Percentiles rank a stretch among this genome's conserved stretches.
These are phyloP conservation scores for Xylariaceae sp. DNA, from an alignment of 2,329 filamentous ascomycete species.

Conservation along the genomic window DNA sequence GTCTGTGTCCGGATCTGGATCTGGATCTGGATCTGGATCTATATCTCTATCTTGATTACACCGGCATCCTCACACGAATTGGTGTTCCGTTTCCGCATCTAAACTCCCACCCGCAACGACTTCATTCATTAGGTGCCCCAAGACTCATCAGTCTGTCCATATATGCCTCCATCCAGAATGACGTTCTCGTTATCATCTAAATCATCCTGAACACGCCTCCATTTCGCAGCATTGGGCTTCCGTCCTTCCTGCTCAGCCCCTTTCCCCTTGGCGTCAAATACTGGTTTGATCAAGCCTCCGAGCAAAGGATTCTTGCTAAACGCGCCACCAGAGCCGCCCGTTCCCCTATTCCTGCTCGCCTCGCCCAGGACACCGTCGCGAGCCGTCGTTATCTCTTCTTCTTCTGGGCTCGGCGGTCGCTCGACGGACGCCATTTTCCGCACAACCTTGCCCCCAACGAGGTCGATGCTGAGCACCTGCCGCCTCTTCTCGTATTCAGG, in stretches of 20 bases:
- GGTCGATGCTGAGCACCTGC: slow-evolving; percentile 78
- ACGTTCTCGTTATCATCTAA: slow-evolving; percentile 52
- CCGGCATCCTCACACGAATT: too few species aligned
- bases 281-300: slow-evolving; percentile 59
- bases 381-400: slow-evolving; percentile 33
- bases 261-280: slow-evolving; percentile 51
- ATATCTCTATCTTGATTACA: too few species aligned
- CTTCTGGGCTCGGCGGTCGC: slow-evolving; percentile 49
- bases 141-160: slow-evolving; percentile 1
- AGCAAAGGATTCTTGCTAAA: slow-evolving; percentile 66
- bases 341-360: slow-evolving; percentile 32
- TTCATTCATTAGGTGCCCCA: background rate
- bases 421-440: slow-evolving; percentile 62
- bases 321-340: slow-evolving; percentile 43
- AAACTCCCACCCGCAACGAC: background rate
- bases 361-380: slow-evolving; percentile 27
- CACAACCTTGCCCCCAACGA: slow-evolving; percentile 71
- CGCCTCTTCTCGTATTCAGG: slow-evolving; percentile 86
- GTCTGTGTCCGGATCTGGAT: too few species aligned
- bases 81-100: too few species aligned
- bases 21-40: too few species aligned
- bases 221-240: slow-evolving; percentile 40
- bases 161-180: slow-evolving; percentile 27
- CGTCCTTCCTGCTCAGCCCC: slow-evolving; percentile 40
- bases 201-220: slow-evolving; percentile 58